Base-by-base conservation (phyloP, 495 filamentous ascomycete species). In the Penicillium soppii region DNA sequence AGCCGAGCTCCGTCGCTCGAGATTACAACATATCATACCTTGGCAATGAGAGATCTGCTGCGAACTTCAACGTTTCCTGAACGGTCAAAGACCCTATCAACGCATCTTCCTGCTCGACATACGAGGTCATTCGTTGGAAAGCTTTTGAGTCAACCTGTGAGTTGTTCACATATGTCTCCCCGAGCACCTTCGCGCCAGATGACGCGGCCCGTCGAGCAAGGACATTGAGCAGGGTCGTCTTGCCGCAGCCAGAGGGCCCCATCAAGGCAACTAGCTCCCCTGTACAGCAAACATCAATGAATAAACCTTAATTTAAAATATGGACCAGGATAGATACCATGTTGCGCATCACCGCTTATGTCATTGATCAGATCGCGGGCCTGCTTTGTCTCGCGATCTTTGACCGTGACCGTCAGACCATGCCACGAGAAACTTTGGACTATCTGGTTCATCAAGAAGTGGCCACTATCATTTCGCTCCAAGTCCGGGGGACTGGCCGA, bases 101-200 rank as follows among this genome's bases (percentile, higher is more conserved):
- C 3, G 87, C 81, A 74, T 95, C 89, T 47, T 92, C 88, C 68
- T 92, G 89, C 76, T 95, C 89, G 10, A 95, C 89, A 60, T 89
- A 91, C 16, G 82, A 80, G 39, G 73, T 82, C 44, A 89, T 70
- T 19, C 74, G 69, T n/a, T 54, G 59, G 39, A 72, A 76, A 0
- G 65, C 51, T 4, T 48, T 43, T 8, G 52, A 57, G 17, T 62
- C 70, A 12, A 67, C 50, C 19, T 61, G 59, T 0, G 48, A 56
- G 29, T 84, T 85, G 61, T 90, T 88, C 52, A 90, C 68, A 41
- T 76, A 74, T 42, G 79, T 67, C 1, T 73, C 55, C 19, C 79
- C 78, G 19, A 73, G 57, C 10, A 80, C 69, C 23, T 70, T 77
- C 6, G 75, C 80, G 1, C 67, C 69, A 0, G 75, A 64, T 8